Conservation (phyloP, 768 basidiomycete genomes). For the Tricholoma sp. region DNA sequence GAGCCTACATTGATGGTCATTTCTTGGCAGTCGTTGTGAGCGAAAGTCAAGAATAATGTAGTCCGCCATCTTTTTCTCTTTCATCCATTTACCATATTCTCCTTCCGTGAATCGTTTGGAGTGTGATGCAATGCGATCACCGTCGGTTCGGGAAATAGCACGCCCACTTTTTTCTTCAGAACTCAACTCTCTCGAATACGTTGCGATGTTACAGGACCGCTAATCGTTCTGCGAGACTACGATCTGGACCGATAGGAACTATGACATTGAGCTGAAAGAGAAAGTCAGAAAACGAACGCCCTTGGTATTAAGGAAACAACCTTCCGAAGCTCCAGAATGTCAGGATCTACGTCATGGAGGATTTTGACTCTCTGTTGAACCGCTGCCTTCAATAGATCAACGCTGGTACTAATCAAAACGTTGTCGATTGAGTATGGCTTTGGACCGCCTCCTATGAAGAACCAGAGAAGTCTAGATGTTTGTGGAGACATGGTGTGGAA, state of each 20-base stretch:
- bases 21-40: not conserved
- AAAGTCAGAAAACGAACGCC: not conserved
- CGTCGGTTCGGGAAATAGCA: constrained; percentile 1
- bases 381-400: not conserved
- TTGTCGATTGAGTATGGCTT: not conserved
- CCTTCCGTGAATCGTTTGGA: constrained; percentile 3
- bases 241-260: not conserved
- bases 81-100: not conserved
- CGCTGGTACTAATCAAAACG: not conserved
- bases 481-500: too few species aligned
- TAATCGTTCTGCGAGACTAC: not conserved
- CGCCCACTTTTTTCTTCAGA: not conserved
- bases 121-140: constrained; percentile 7
- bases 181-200: not conserved
- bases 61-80: constrained; percentile 2
- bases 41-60: constrained; percentile 15
- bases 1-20: not conserved
- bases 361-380: not conserved
- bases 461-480: too few species aligned
- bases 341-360: not conserved
- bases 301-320: not conserved
- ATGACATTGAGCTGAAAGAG: too few species aligned
- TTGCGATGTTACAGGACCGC: not conserved
- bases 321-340: too few species aligned
- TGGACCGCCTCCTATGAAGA: too few species aligned